Conservation (phyloP, 768 basidiomycete genomes). For the Mycena filopes region DNA sequence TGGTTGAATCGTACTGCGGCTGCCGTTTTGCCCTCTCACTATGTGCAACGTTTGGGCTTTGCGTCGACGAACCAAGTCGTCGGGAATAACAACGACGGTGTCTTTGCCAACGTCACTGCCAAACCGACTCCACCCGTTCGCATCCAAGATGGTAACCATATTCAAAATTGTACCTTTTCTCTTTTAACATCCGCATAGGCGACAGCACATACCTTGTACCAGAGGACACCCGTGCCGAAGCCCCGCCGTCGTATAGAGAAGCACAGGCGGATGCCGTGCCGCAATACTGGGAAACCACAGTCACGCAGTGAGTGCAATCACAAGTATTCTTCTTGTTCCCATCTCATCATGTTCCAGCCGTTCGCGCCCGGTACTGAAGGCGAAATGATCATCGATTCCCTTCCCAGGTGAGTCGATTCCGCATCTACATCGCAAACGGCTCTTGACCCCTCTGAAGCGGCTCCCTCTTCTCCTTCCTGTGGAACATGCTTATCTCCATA, state of each 20-base stretch:
- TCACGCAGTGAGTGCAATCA: conserved; percentile 68
- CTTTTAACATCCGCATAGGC: conserved; percentile 49
- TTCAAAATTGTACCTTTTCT: conserved; percentile 17
- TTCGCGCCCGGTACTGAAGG: conserved; percentile 70
- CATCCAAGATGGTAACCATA: conserved; percentile 65
- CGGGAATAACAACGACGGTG: conserved; percentile 86
- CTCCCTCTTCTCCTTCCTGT: conserved; percentile 86
- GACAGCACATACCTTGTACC: conserved; percentile 82
- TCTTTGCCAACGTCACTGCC: conserved; percentile 95
- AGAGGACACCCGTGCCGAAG: conserved; percentile 84
- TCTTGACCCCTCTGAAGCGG: not conserved
- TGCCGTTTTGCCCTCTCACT: conserved; percentile 64
- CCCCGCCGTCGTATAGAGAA: conserved; percentile 91
- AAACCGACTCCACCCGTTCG: conserved; percentile 74
- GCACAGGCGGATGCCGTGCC: conserved; percentile 97
- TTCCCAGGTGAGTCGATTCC: conserved; percentile 69
- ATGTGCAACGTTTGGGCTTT: conserved; percentile 59
- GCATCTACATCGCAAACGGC: no score
- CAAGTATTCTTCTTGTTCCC: not conserved
- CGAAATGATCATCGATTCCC: conserved; percentile 89
- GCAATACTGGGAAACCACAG: conserved; percentile 96
- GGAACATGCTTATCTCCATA: conserved; percentile 92
- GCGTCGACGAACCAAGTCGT: conserved; percentile 44
- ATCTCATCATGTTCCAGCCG: conserved; percentile 49
- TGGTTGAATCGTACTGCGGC: conserved; percentile 70